Conservation (phyloP, 495 filamentous ascomycete genomes). For the Xylaria bambusicola region DNA sequence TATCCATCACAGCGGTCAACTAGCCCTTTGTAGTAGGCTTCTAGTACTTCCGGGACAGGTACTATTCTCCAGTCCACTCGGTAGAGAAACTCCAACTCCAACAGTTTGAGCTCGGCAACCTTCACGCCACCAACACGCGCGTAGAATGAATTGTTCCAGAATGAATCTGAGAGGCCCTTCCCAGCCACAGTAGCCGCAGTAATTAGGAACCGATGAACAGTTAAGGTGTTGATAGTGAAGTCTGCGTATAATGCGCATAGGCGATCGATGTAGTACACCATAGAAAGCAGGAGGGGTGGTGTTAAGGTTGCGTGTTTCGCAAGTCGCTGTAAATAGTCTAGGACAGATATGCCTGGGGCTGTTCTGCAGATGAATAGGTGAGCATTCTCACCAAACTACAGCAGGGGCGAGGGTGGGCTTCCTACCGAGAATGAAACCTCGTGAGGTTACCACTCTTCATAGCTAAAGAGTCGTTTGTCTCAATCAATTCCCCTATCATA, state of each 20-base stretch:
- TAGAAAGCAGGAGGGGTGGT: slow-evolving; percentile 93
- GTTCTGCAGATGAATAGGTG: slow-evolving; percentile 53
- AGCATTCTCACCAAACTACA: slow-evolving; percentile 25
- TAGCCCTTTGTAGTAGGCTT: slow-evolving; percentile 87
- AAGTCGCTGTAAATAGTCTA: slow-evolving; percentile 87
- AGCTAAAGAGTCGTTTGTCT: slow-evolving; percentile 87
- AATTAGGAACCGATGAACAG: slow-evolving; percentile 95
- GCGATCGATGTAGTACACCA: slow-evolving; percentile 99
- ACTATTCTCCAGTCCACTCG: slow-evolving; percentile 95
- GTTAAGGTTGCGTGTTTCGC: slow-evolving; percentile 92
- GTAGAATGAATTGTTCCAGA: slow-evolving; percentile 97
- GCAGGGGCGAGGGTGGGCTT: not conserved
- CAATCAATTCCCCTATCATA: slow-evolving; percentile 93
- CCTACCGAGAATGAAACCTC: slow-evolving; percentile 88
- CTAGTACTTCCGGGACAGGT: slow-evolving; percentile 87
- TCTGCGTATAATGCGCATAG: slow-evolving; percentile 87
- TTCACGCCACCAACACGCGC: slow-evolving; percentile 90
- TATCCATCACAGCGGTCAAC: slow-evolving; percentile 61
- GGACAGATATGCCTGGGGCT: slow-evolving; percentile 88
- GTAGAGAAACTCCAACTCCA: slow-evolving; percentile 93
- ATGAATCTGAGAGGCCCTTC: slow-evolving; percentile 93
- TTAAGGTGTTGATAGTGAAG: slow-evolving; percentile 92
- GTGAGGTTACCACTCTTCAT: slow-evolving; percentile 82
- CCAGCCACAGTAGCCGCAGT: slow-evolving; percentile 92
- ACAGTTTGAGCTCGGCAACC: slow-evolving; percentile 79